phyloP scores from a whole-genome alignment of 495 filamentous ascomycete species.

The Paragyromitra xinjiangensis region DNA sequence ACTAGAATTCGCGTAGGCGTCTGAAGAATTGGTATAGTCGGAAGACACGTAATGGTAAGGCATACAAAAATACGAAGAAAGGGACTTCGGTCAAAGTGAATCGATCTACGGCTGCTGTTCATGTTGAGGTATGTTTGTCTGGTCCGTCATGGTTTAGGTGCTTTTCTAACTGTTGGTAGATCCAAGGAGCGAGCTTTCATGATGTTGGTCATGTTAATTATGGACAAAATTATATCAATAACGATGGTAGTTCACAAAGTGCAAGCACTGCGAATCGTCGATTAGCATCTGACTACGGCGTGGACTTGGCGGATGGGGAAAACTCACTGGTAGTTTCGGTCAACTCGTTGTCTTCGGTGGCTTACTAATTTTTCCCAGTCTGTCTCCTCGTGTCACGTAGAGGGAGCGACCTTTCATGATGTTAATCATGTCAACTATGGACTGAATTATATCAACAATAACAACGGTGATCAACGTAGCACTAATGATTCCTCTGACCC shows the following conservation, averaged over 20 bases:
- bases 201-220: neutral
- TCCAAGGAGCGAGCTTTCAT: neutral
- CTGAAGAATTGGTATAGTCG: neutral
- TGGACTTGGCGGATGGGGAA: neutral
- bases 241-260: neutral
- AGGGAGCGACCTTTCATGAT: neutral
- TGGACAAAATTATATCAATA: neutral
- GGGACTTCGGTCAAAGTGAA: neutral
- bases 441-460: neutral
- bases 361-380: neutral
- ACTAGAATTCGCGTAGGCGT: neutral
- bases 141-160: neutral
- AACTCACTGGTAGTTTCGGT: neutral
- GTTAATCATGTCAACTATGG: neutral
- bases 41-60: neutral
- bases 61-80: neutral
- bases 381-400: neutral
- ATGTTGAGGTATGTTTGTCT: slow-evolving; percentile 2
- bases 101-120: neutral
- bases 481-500: neutral
- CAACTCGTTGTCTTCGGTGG: neutral
- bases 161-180: neutral
- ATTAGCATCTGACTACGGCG: neutral
- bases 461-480: neutral
- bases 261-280: neutral